phyloP scores from a whole-genome alignment of 2,329 filamentous ascomycete species.

The Ophiosphaerella narmari region DNA sequence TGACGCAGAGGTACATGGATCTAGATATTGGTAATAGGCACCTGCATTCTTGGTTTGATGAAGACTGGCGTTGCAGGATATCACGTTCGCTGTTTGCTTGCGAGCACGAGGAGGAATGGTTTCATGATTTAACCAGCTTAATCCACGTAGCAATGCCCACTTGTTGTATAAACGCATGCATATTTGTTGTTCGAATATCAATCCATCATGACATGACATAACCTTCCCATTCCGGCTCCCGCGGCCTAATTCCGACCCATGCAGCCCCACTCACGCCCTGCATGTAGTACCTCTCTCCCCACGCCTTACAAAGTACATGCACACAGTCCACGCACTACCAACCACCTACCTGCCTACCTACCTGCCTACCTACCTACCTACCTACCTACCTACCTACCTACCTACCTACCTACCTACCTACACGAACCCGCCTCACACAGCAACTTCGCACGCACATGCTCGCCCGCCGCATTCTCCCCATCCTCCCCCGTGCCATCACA shows the following conservation, averaged over 20 bases:
- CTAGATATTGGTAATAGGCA: background rate
- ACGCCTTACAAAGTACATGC: conserved; percentile 4
- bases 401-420: too few species aligned
- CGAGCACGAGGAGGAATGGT: conserved; percentile 24
- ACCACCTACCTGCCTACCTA: too few species aligned
- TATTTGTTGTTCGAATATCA: too few species aligned
- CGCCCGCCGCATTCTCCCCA: background rate
- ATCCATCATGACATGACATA: too few species aligned
- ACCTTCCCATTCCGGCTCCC: conserved; percentile 4
- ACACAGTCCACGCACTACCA: background rate
- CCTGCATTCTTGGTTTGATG: conserved; percentile 5
- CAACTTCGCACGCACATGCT: background rate
- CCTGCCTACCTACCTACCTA: too few species aligned
- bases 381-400: too few species aligned
- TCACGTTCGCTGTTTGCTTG: background rate
- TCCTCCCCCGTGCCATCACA: background rate
- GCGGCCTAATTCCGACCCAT: conserved; percentile 16
- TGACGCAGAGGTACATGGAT: background rate
- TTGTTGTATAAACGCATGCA: too few species aligned
- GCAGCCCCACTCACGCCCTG: conserved; percentile 5
- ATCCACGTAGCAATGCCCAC: conserved; percentile 6
- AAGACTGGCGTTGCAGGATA: background rate
- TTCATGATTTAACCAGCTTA: conserved; percentile 25
- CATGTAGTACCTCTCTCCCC: background rate
- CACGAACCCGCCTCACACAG: background rate